Evolutionary conservation across 2,329 filamentous ascomycete species (phyloP).

Genomic region (Ceratocystis cubensis): DNA sequence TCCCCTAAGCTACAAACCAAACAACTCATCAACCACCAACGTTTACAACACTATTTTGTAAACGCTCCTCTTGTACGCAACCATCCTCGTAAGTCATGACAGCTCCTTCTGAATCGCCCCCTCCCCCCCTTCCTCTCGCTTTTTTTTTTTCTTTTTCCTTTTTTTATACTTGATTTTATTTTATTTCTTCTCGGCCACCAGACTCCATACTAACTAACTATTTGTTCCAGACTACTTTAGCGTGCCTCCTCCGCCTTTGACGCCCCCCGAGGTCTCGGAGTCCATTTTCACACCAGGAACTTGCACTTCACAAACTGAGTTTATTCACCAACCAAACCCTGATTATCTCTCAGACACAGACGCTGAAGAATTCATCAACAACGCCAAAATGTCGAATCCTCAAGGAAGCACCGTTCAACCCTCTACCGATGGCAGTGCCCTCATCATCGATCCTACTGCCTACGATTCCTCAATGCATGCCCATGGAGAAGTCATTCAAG

Average conservation of each 20-base stretch:
- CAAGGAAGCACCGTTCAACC: not conserved
- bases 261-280: conserved; percentile 35
- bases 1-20: not conserved
- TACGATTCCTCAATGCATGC: conserved; percentile 26
- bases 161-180: not conserved
- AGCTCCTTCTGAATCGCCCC: not conserved
- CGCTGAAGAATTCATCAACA: conserved; percentile 21
- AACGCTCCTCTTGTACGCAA: conserved; percentile 1
- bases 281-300: conserved; percentile 34
- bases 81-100: not conserved
- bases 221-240: not conserved
- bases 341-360: conserved; percentile 34
- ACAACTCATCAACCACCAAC: conserved; percentile 13
- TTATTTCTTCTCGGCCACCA: not conserved
- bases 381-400: conserved; percentile 21
- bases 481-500: conserved; percentile 40
- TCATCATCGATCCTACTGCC: conserved; percentile 24
- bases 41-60: conserved; percentile 12
- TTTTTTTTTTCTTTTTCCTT: not conserved
- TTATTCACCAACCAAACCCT: conserved; percentile 40
- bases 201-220: not conserved
- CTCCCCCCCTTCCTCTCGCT: not conserved
- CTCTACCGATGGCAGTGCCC: too few species aligned
- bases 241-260: conserved; percentile 37
- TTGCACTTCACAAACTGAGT: conserved; percentile 27